Base-by-base conservation (phyloP, 139 green algal species). In the Closterium sp. region DNA sequence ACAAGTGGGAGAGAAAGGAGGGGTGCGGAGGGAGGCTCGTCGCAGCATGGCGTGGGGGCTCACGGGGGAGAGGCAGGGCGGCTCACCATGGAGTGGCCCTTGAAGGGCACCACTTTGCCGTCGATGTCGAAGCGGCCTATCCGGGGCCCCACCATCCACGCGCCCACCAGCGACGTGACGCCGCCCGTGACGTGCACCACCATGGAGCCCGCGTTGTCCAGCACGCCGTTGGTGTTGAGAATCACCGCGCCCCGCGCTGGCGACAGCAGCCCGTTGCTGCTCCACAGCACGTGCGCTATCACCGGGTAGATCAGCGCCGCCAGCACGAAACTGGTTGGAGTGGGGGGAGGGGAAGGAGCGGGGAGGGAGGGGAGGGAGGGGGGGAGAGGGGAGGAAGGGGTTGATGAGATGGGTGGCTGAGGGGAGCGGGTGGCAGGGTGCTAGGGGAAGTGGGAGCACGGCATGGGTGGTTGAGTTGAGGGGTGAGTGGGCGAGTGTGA, bases 71-170 rank as follows among this genome's bases (percentile, higher is more conserved):
- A 31, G 81, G 25, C 95, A 86, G 38, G 31, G 32, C 33, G n/a
- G 30, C 76, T 66, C 84, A 92, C 85, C 23, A 93, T 91, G 81
- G 91, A 95, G 94, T 98, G 97, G 23, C 96, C 95, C 16, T 95
- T 95, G 92, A 98, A 97, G 91, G 95, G 92, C 3, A 96, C 93
- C 0, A 93, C 88, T 21, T 88, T 92, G 81, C 97, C 97, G 84
- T 98, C 95, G 66, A 95, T 93, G 92, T 97, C 95, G 88, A 99
- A 99, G 64, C 97, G 95, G 10, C 98, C 98, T 21, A 97, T 96
- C 92, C 98, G 96, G 12, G 98, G 97, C 8, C 98, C 98, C 0
- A 98, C 87, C 81, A 99, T 94, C 88, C 89, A 96, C 34, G 95
- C 95, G 33, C 94, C 97, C 25, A 97, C 95, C 86, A 98, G 91